Percentiles rank a stretch among this genome's conserved stretches.
Evolutionary conservation across 768 basidiomycete species (phyloP).

Genomic region (Leccinum boreale): DNA sequence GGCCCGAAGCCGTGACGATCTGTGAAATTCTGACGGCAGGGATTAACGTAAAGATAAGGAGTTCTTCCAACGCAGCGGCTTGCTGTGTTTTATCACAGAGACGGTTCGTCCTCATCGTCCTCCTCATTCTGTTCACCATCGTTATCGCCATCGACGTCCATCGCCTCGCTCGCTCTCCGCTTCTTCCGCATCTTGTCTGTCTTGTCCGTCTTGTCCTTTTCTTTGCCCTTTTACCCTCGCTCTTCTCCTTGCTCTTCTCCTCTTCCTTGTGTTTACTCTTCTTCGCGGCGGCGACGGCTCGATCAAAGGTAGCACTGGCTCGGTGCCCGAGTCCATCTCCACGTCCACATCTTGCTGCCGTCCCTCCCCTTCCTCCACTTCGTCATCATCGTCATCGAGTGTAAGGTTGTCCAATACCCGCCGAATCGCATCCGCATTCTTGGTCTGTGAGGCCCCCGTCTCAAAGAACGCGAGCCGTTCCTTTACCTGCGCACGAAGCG

Average conservation of each 20-base stretch:
- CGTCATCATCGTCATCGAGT: conserved; percentile 62
- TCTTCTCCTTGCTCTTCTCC: conserved; percentile 7
- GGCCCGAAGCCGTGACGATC: too few relatives aligned
- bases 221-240: not conserved
- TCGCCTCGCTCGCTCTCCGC: conserved; percentile 64
- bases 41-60: too few relatives aligned
- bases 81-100: too few relatives aligned
- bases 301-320: conserved; percentile 54
- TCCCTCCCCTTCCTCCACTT: conserved; percentile 44
- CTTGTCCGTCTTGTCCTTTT: not conserved
- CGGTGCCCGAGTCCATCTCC: conserved; percentile 40
- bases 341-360: conserved; percentile 27
- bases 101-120: conserved; percentile 40
- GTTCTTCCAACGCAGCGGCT: too few relatives aligned
- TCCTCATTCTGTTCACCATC: conserved; percentile 21
- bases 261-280: conserved; percentile 42
- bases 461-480: conserved; percentile 95
- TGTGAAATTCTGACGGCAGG: too few relatives aligned
- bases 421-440: conserved; percentile 89
- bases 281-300: conserved; percentile 54
- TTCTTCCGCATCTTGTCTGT: conserved; percentile 39
- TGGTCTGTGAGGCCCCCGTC: conserved; percentile 81
- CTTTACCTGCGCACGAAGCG: conserved; percentile 89
- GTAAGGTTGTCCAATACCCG: conserved; percentile 81
- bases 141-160: conserved; percentile 58